Evolutionary conservation across 108 stramenopile genomes (phyloP), one percentile per base, ranked within the genome.

Genomic region (Nitzschia putrida): DNA sequence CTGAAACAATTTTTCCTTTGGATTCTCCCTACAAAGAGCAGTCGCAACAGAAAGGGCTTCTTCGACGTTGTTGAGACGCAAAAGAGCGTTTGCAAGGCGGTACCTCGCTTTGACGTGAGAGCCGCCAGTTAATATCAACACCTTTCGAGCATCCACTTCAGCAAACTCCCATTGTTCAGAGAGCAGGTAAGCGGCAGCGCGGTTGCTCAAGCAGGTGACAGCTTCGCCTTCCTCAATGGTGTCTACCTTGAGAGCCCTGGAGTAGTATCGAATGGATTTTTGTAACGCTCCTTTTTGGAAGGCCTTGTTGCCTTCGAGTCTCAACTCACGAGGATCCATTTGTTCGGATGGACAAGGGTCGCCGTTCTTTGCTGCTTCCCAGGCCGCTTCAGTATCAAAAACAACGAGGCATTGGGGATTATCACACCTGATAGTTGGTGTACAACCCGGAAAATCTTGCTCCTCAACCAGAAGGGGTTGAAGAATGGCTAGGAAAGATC

Each of bases 161-260:
- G 66, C 73, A 18, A 10, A 10, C 29, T 74, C 66, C 54, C 44
- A 74, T n/a, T 43, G 42, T 24, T 37, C 57, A 34, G 18, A 16
- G 5, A 50, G 47, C 18, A 74, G 37, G 20, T 14, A 68, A 12
- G 53, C 66, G 8, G 58, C 66, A 3, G 73, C 66, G 8, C 45
- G 53, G 60, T 74, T 74, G 13, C 65, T 40, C 24, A 74, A 41
- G 53, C 73, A 74, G 9, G 60, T 24, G 44, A 74, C n/a, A n/a
- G n/a, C 20, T 61, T 40, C 18, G 42, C 41, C 11, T 18, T 49
- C 23, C 24, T 67, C 34, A 13, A 45, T 57, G 11, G n/a, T 75
- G 64, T 57, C 74, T 63, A 10, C 11, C 57, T 47, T 38, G 21
- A 39, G 13, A 22, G 18, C 74, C 13, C 44, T 9, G 44, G 47